Base-by-base conservation (phyloP, 2,329 filamentous ascomycete species). In the Phyllosticta ampelicida region DNA sequence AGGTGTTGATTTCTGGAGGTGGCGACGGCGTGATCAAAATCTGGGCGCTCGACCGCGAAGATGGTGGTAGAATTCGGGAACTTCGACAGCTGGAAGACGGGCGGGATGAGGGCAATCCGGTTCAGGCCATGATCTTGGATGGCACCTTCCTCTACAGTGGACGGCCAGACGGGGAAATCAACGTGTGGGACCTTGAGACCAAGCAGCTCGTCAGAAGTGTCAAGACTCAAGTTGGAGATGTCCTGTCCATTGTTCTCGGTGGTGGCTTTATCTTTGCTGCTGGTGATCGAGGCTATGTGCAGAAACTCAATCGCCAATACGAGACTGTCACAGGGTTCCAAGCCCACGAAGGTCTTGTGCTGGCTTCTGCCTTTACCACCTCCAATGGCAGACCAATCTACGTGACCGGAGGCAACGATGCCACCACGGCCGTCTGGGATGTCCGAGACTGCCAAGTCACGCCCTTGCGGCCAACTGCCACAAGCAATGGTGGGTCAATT, bases 141-240 rank as follows among this genome's bases (percentile, higher is more conserved):
- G 90, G 90, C 0, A 91, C 90, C 0, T 95, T 99, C 63, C 78
- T 99, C 4, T 99, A 97, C 68, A 89, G 88, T 60, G 94, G 94
- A 52, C 87, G 95, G 64, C 81, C 90, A 0, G 85, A 89, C 48
- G 95, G 94, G 20, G 82, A 95, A 54, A 84, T 99, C 60, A 92
- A 97, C 69, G 83, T 99, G 10, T 99, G 95, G 92, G 95, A 99
- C 69, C 79, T 99, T 13, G 92, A 97, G 68, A 97, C 94, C 0
- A 85, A 87, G 56, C 94, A 99, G 72, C 85, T 94, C 53, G 80
- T 99, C 51, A 82, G 94, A 59, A 90, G 89, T 18, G 86, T 99
- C 67, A 90, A 87, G 67, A 84, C 86, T 0, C 87, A 90, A 64
- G 83, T 82, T 30, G 86, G 85, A 50, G 90, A 97, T 69, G 83